These are phyloP conservation scores for Ascocoryne sarcoides DNA, from an alignment of 2,329 filamentous ascomycete genomes.

Conservation along the genomic window DNA sequence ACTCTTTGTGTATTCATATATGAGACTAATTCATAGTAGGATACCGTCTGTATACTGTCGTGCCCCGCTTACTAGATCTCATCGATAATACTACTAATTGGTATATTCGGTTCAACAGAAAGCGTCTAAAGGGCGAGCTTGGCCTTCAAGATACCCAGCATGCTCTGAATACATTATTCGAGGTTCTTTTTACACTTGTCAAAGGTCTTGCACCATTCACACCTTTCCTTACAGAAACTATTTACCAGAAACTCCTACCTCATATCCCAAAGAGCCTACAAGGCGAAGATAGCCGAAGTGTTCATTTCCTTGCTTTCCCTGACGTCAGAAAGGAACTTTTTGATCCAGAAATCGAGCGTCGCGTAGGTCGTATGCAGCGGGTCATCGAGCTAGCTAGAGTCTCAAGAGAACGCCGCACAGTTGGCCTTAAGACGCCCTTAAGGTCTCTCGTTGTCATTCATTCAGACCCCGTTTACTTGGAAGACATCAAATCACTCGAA, in stretches of 20 bases:
- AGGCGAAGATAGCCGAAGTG: constrained; percentile 68
- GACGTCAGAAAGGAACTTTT: constrained; percentile 84
- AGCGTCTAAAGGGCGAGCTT: constrained; percentile 82
- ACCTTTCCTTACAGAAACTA: constrained; percentile 90
- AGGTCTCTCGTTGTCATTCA: constrained; percentile 88
- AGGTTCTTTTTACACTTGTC: constrained; percentile 83
- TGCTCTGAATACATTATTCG: constrained; percentile 88
- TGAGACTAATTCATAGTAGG: constrained; percentile 30
- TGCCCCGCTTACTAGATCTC: constrained; percentile 70
- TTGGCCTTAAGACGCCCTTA: constrained; percentile 84
- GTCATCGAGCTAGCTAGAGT: constrained; percentile 88
- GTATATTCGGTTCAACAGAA: constrained; percentile 94
- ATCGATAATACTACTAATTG: constrained; percentile 98
- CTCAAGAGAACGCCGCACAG: constrained; percentile 73
- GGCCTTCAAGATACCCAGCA: constrained; percentile 79
- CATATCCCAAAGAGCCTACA: constrained; percentile 67
- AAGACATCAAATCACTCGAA: constrained; percentile 78
- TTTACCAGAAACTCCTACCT: constrained; percentile 75
- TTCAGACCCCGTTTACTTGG: constrained; percentile 70
- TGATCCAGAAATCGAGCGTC: constrained; percentile 74
- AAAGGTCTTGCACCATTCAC: constrained; percentile 88
- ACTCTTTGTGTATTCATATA: neutral
- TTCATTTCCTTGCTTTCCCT: constrained; percentile 89
- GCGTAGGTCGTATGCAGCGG: constrained; percentile 84
- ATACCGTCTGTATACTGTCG: constrained; percentile 82